Evolutionary conservation across 345 rosid genomes (phyloP), one percentile per base, ranked within the genome.

Genomic region (Linum tenue): DNA sequence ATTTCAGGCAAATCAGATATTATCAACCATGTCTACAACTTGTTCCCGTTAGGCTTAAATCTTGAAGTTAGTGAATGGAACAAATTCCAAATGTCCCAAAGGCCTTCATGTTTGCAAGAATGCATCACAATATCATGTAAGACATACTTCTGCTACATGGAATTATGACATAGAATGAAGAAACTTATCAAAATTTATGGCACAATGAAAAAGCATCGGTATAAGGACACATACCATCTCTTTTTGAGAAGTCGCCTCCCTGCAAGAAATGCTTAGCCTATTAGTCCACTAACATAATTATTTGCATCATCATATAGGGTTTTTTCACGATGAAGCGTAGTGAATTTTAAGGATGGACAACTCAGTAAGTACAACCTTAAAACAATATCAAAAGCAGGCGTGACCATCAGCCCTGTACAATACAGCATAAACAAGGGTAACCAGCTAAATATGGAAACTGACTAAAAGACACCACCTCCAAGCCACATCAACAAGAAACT

Each of bases 351-450:
- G 76, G 81, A 79, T 82, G 67, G 71, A 82, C 85, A 83, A 81
- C 91, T 81, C 62, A 60, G 82, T 81, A 86, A 83, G 86, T 76
- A 88, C 96, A 88, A 94, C 97, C 99, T 94, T 80, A 94, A 90
- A 91, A 88, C 96, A 84, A 94, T 67, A 84, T 88, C 92, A 94
- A 88, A 90, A 84, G 92, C 92, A 94, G 92, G 82, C 82, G 84
- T 83, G 92, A 79, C 78, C 86, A 86, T 88, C 95, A 83, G 82
- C 92, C 96, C 95, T 90, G 96, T 80, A 70, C 83, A 97, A 95
- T 90, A 94, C 97, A 94, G 88, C 85, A 90, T 90, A 86, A 84
- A 88, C 84, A 85, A 84, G 78, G 77, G 86, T 77, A 90, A 88
- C 50, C 10, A 11, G 50, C 50, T 43, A 43, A 43, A 2, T 5